Evolutionary conservation across 1,139 yeast species (phyloP).

Genomic region (Candida freyschussii): DNA sequence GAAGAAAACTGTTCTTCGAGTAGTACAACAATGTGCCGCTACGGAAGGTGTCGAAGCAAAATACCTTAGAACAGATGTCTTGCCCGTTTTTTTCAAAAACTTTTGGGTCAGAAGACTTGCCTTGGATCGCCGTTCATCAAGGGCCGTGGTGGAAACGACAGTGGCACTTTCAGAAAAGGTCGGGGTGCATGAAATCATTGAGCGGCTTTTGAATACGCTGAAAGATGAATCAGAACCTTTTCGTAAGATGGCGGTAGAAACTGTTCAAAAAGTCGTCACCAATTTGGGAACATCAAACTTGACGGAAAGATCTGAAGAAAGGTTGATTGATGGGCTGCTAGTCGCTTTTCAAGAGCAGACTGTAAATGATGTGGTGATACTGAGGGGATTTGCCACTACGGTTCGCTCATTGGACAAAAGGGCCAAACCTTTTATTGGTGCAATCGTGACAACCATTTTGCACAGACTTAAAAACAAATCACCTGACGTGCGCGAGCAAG

Average conservation of each 20-base stretch:
- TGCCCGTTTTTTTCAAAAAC: constrained; percentile 59
- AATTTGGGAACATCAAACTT: constrained; percentile 47
- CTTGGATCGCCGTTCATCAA: constrained; percentile 46
- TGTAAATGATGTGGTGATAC: constrained; percentile 45
- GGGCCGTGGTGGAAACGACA: constrained; percentile 71
- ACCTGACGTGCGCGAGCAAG: constrained; percentile 75
- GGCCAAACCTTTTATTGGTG: constrained; percentile 68
- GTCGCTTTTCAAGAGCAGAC: constrained; percentile 82
- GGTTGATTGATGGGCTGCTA: constrained; percentile 77
- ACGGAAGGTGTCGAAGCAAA: constrained; percentile 47
- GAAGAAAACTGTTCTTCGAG: constrained; percentile 66
- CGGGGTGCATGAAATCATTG: constrained; percentile 61
- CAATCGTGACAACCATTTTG: constrained; percentile 68
- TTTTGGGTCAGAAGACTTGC: constrained; percentile 82
- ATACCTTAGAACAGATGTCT: constrained; percentile 44
- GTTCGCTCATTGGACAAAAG: constrained; percentile 65
- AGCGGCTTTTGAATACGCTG: constrained; percentile 50
- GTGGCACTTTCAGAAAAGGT: constrained; percentile 60
- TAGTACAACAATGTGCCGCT: constrained; percentile 52
- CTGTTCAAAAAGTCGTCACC: constrained; percentile 48
- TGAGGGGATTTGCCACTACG: constrained; percentile 63
- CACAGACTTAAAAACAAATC: constrained; percentile 71
- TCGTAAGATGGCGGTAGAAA: constrained; percentile 73
- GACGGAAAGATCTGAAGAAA: constrained; percentile 55
- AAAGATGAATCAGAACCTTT: constrained; percentile 83